Percentiles rank a stretch among this genome's conserved stretches.
Conservation (phyloP, 1,284 basidiomycete species). For the Flammula alnicola region DNA sequence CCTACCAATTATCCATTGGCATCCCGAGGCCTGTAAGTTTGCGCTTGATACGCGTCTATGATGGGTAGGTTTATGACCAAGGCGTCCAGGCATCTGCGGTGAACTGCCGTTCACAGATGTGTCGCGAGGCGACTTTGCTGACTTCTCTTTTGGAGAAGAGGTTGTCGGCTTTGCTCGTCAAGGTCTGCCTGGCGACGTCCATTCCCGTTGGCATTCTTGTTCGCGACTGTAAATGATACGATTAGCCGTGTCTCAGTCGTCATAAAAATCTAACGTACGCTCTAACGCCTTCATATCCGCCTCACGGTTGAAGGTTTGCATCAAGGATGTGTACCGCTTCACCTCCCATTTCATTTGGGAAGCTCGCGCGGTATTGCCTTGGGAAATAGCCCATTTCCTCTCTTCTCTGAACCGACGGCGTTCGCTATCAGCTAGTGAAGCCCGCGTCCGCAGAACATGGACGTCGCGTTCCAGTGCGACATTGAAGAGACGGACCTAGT, state of each 20-base stretch:
- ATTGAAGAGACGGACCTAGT: slow-evolving; percentile 58
- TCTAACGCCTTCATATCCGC: slow-evolving; percentile 75
- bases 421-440: slow-evolving; percentile 80
- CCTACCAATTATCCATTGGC: slow-evolving; percentile 19
- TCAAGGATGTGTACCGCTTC: slow-evolving; percentile 74
- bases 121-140: slow-evolving; percentile 13
- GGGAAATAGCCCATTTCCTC: slow-evolving; percentile 79
- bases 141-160: slow-evolving; percentile 17
- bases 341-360: slow-evolving; percentile 82
- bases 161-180: slow-evolving; percentile 12
- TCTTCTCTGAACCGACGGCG: slow-evolving; percentile 81
- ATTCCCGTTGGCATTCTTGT: slow-evolving; percentile 7
- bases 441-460: slow-evolving; percentile 70
- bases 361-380: slow-evolving; percentile 74
- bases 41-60: slow-evolving; percentile 14
- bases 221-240: not conserved
- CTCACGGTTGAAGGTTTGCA: slow-evolving; percentile 78
- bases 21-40: slow-evolving; percentile 23
- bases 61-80: slow-evolving; percentile 8
- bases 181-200: slow-evolving; percentile 3
- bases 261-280: slow-evolving; percentile 45
- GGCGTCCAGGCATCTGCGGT: slow-evolving; percentile 8
- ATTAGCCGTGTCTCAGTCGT: not conserved
- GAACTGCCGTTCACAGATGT: slow-evolving; percentile 11
- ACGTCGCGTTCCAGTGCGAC: slow-evolving; percentile 72